A percentile compares a stretch with the other conserved stretches of the same genome.
phyloP scores from a whole-genome alignment of 106 monocot species.

The Dendrobium officinale region DNA sequence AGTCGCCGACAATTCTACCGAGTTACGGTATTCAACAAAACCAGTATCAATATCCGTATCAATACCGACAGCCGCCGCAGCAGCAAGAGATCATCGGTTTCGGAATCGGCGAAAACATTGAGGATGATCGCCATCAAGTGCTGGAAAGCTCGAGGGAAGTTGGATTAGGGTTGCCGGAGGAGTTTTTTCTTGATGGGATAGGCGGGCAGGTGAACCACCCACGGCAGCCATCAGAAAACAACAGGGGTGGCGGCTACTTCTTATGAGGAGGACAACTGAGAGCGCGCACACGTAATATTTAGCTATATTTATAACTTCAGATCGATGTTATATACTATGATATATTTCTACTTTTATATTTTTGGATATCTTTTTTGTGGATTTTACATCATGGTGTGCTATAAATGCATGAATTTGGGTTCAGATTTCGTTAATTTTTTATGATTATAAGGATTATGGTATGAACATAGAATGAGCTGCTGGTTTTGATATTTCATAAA shows the following conservation, averaged over 20 bases:
- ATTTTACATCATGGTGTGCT: too few relatives aligned
- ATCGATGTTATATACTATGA: too few relatives aligned
- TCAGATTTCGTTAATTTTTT: too few relatives aligned
- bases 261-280: not conserved
- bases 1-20: not conserved
- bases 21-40: not conserved
- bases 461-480: too few relatives aligned
- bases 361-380: too few relatives aligned
- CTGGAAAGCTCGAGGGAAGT: not conserved
- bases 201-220: not conserved
- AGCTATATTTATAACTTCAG: too few relatives aligned
- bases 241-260: not conserved
- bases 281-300: too few relatives aligned
- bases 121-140: not conserved
- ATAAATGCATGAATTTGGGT: too few relatives aligned
- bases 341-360: too few relatives aligned
- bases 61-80: not conserved
- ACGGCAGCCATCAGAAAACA: not conserved
- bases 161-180: constrained; percentile 11
- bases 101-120: not conserved
- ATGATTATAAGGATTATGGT: too few relatives aligned
- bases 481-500: too few relatives aligned
- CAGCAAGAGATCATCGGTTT: constrained; percentile 16
- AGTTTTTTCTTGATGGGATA: constrained; percentile 1
- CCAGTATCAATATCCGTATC: not conserved